A percentile compares a stretch with the other conserved stretches of the same genome.
Conservation (phyloP, 768 basidiomycete species). For the Mrakia gelida region DNA sequence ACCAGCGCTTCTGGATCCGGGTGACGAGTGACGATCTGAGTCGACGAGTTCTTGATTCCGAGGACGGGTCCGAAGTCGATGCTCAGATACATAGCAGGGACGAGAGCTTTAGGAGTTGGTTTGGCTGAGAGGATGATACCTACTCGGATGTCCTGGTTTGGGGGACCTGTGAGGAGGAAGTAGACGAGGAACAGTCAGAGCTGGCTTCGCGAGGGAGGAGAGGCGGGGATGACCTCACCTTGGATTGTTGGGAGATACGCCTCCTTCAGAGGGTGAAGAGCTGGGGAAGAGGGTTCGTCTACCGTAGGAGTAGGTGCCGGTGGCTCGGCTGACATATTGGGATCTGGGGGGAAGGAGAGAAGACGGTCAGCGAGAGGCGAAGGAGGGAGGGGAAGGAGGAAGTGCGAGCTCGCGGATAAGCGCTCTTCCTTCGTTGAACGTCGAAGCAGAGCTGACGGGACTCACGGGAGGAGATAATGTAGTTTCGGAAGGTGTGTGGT, state of each 20-base stretch:
- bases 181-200: background rate
- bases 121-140: slow-evolving; percentile 25
- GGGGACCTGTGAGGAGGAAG: slow-evolving; percentile 1
- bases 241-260: slow-evolving; percentile 17
- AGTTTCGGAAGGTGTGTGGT: no score
- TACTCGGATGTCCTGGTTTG: slow-evolving; percentile 29
- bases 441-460: no score
- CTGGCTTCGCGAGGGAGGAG: background rate
- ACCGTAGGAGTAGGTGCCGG: background rate
- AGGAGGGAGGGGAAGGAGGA: background rate
- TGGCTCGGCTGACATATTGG: background rate
- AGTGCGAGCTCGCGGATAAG: background rate
- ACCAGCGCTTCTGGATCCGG: slow-evolving; percentile 20
- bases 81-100: slow-evolving; percentile 21
- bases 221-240: background rate
- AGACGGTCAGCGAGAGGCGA: background rate
- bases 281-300: background rate
- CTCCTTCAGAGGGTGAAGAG: slow-evolving; percentile 30
- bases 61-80: slow-evolving; percentile 30
- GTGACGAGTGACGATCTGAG: slow-evolving; percentile 25
- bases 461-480: no score
- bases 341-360: background rate
- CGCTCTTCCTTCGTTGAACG: no score
- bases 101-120: slow-evolving; percentile 30
- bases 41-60: slow-evolving; percentile 23